Evolutionary conservation across 2,329 filamentous ascomycete species (phyloP).

Genomic region (Arthroderma sp.): DNA sequence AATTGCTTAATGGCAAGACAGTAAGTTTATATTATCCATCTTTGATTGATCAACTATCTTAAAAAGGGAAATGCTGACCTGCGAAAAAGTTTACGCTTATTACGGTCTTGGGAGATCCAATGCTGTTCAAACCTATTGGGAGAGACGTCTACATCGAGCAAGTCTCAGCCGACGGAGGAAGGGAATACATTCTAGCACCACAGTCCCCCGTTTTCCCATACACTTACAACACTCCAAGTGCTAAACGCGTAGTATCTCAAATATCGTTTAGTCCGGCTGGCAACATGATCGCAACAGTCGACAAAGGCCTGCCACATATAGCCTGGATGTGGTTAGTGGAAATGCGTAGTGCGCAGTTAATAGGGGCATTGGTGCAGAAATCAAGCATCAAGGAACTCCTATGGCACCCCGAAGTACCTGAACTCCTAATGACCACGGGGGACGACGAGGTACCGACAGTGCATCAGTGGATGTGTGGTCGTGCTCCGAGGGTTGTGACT

Average conservation of each 20-base stretch:
- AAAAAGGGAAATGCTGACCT: background rate
- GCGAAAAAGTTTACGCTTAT: constrained; percentile 15
- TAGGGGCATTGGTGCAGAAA: constrained; percentile 30
- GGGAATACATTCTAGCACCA: constrained; percentile 26
- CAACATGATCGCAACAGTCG: constrained; percentile 25
- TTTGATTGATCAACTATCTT: background rate
- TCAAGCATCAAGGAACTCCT: constrained; percentile 26
- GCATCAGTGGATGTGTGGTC: constrained; percentile 14
- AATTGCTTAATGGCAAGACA: constrained; percentile 33
- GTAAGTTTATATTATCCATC: constrained; percentile 15
- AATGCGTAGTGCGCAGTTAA: constrained; percentile 13
- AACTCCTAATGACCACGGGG: constrained; percentile 27
- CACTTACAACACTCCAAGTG: constrained; percentile 18
- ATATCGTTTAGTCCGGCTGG: constrained; percentile 29
- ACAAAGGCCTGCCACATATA: constrained; percentile 29
- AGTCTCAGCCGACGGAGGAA: constrained; percentile 20
- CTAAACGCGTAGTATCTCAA: constrained; percentile 23
- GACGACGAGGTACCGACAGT: constrained; percentile 21
- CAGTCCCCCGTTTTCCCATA: constrained; percentile 23
- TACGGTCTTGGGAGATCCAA: constrained; percentile 23
- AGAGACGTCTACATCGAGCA: constrained; percentile 22
- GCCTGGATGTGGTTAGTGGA: constrained; percentile 34
- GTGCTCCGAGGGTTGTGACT: constrained; percentile 5
- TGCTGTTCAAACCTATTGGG: constrained; percentile 19
- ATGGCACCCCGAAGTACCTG: constrained; percentile 26